Evolutionary conservation across 1,284 basidiomycete genomes (phyloP), one percentile per base, ranked within the genome.

Genomic region (Peniophora sp.): DNA sequence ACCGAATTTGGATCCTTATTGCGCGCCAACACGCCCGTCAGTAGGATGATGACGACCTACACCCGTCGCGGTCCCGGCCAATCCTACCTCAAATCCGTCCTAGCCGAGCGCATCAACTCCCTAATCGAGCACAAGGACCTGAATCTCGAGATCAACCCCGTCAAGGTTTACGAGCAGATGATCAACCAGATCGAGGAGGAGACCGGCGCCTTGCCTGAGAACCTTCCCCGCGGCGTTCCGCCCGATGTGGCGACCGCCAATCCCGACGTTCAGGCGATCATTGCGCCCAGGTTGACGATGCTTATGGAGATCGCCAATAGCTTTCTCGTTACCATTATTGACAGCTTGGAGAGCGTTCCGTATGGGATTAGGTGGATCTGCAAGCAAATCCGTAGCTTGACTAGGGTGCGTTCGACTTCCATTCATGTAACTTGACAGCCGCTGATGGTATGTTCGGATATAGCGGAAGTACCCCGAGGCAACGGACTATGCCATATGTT

Each of bases 311-410:
- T 99, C 55, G 97, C 96, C 47, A 97, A 98, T 65, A 92, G 89
- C 61, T 97, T 99, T 71, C 74, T 99, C 53, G 75, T 90, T 41
- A 98, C 96, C n/a, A 98, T 99, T 62, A 97, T 99, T 62, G 93
- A 97, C 58, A 95, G 92, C 56, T 84, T 98, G 80, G 95, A 98
- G 61, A 91, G 86, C 60, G 96, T 98, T 12, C 97, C 96, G 19
- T 99, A 99, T 63, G 96, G 97, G 62, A 98, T 99, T 58, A 81
- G 97, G 57, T 99, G 97, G 97, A 99, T 99, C 63, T 99, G 97
- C 74, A 99, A 99, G 72, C 96, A 99, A 71, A 98, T 99, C 66
- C 79, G 93, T 57, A 94, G 91, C 71, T 70, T 98, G 64, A 97
- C 97, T 48, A 81, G 90, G 72, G 93, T 95, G 61, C 59, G 83